Base-by-base conservation (phyloP, 192 early-diverging fungal species). In the Umbelopsis sp. region DNA sequence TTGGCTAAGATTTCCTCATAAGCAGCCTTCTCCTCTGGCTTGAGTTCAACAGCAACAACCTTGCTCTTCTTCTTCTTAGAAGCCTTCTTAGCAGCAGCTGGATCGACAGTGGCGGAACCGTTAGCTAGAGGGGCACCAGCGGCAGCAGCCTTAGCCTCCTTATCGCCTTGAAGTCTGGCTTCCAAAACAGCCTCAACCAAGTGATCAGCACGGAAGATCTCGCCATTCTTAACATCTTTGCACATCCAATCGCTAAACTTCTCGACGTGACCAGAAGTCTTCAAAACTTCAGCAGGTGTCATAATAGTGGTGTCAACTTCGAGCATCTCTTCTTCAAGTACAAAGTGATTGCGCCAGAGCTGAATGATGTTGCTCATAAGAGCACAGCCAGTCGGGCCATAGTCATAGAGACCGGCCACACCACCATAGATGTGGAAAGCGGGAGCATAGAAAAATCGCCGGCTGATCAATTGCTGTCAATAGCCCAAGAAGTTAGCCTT, bases 251-350 rank as follows among this genome's bases (percentile, higher is more conserved):
- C 98, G 52, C 94, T 89, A 81, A 99, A 99, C 65, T 94, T 92
- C 45, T 98, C 98, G 24, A 99, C 98, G 86, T 99, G 98, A 66
- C 98, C 98, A 38, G 98, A 99, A 32, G 98, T 97, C 86, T 98
- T 96, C 50, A 95, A 82, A 14, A 99, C 98, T 67, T 93, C 90
- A 52, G 94, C 87, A 8, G 94, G 96, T n/a, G 98, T 98, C 84
- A 99, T 90, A 82, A 98, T 98, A 38, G 96, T 92, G 76, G 94
- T 95, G 76, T 99, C 98, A 31, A 99, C 86, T 85, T 99, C 98
- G 14, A 99, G 92, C 98, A 99, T 99, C 68, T 99, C 96, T 83
- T 99, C 98, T 80, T 99, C 98, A 20, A 99, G 86, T 6, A 99
- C 91, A 83, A 99, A 99, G 86, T 97, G 96, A 82, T 93, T 91